Conservation (phyloP, 2,329 filamentous ascomycete species). For the Scedosporium aurantiacum region DNA sequence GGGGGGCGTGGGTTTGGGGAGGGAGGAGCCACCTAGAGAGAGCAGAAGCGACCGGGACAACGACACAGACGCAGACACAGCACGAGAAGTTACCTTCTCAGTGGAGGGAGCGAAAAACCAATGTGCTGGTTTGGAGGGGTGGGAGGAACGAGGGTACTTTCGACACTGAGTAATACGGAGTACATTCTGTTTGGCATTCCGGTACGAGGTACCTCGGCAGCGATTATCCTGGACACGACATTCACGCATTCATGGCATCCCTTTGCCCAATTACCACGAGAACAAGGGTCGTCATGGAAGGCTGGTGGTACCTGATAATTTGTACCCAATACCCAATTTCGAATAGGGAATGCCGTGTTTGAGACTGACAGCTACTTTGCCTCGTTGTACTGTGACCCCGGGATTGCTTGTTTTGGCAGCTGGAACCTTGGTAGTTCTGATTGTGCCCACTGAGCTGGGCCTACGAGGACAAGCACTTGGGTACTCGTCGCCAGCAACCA, state of each 20-base stretch:
- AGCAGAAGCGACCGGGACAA: background rate
- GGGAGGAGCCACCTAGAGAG: background rate
- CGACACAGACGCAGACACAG: background rate
- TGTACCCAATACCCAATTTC: background rate
- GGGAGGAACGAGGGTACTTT: conserved; percentile 4
- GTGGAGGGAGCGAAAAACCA: conserved; percentile 4
- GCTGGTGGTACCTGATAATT: background rate
- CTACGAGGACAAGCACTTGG: background rate
- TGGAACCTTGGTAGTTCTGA: conserved; percentile 1
- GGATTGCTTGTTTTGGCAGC: conserved; percentile 5
- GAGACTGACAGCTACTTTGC: background rate
- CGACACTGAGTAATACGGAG: background rate
- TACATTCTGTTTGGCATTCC: conserved; percentile 4
- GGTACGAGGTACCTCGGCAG: conserved; percentile 5
- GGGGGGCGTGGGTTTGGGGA: conserved; percentile 1
- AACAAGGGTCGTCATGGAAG: background rate
- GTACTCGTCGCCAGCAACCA: background rate
- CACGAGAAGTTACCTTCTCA: background rate
- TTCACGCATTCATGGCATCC: background rate
- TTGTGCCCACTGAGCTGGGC: background rate
- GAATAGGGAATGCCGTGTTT: background rate
- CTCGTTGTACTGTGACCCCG: background rate
- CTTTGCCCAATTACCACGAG: background rate
- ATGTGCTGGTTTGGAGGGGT: conserved; percentile 8
- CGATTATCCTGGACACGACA: background rate